These are phyloP conservation scores for Candida ortonii DNA, from an alignment of 805 yeast genomes.

Conservation along the genomic window DNA sequence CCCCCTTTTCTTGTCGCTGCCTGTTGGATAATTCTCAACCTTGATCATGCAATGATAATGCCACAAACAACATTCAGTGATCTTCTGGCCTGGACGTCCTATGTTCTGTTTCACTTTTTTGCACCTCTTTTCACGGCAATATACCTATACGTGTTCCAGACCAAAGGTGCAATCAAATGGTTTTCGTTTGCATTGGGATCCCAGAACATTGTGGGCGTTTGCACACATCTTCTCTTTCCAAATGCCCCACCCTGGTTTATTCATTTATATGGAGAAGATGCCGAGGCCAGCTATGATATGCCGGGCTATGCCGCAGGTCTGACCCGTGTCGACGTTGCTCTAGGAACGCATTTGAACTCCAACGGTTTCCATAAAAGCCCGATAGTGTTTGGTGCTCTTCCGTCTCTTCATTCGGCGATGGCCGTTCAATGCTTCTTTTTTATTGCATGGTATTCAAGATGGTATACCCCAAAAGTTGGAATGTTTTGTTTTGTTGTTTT, in stretches of 20 bases:
- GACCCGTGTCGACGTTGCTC: constrained; percentile 58
- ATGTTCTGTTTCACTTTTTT: constrained; percentile 58
- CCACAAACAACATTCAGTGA: constrained; percentile 46
- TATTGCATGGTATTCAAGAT: constrained; percentile 39
- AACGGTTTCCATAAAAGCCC: constrained; percentile 66
- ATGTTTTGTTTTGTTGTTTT: constrained; percentile 45
- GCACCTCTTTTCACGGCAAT: constrained; percentile 60
- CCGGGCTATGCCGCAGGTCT: constrained; percentile 72
- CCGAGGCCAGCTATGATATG: constrained; percentile 56
- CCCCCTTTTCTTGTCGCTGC: constrained; percentile 41
- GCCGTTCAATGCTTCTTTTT: constrained; percentile 50
- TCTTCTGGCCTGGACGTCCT: constrained; percentile 57
- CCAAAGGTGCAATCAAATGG: constrained; percentile 57
- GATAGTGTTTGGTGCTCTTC: constrained; percentile 73
- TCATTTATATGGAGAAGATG: constrained; percentile 56
- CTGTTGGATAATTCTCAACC: constrained; percentile 50
- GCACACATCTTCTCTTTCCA: constrained; percentile 61
- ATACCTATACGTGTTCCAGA: constrained; percentile 63
- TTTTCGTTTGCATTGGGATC: constrained; percentile 56
- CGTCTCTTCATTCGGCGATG: constrained; percentile 68
- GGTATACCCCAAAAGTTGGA: constrained; percentile 34
- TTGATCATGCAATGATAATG: constrained; percentile 39
- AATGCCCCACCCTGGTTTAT: constrained; percentile 77
- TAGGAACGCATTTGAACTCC: constrained; percentile 59
- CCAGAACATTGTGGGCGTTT: constrained; percentile 58